These are phyloP conservation scores for Zygoascus bituminiphila DNA, from an alignment of 805 yeast species.

Conservation along the genomic window DNA sequence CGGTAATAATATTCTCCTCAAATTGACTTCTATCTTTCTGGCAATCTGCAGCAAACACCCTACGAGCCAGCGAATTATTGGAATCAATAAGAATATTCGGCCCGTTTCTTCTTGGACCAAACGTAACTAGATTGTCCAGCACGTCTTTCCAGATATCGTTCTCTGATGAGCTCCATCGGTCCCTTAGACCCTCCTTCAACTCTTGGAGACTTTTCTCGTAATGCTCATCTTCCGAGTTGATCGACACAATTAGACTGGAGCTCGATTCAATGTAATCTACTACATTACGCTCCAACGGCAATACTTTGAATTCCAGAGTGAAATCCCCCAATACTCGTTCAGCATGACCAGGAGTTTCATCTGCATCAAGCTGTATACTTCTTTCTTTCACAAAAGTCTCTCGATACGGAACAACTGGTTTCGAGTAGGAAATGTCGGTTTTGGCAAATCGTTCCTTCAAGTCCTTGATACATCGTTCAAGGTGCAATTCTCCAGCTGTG, in stretches of 20 bases:
- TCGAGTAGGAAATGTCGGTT: conserved; percentile 74
- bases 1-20: conserved; percentile 64
- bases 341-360: conserved; percentile 20
- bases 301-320: conserved; percentile 34
- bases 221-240: not conserved
- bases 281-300: conserved; percentile 49
- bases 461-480: conserved; percentile 91
- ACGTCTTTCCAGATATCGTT: conserved; percentile 11
- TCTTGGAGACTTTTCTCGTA: not conserved
- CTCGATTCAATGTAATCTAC: conserved; percentile 43
- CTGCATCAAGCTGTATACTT: conserved; percentile 32
- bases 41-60: conserved; percentile 23
- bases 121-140: conserved; percentile 43
- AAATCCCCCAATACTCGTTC: conserved; percentile 46
- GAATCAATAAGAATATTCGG: conserved; percentile 65
- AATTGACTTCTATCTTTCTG: conserved; percentile 24
- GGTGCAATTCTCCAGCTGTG: conserved; percentile 93
- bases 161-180: not conserved
- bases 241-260: conserved; percentile 15
- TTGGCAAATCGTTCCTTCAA: conserved; percentile 86
- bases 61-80: conserved; percentile 29
- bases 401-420: conserved; percentile 90
- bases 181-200: not conserved
- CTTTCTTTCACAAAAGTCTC: conserved; percentile 60
- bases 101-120: conserved; percentile 74